These are phyloP conservation scores for Fusarium piperis DNA, from an alignment of 2,329 filamentous ascomycete genomes.

Conservation along the genomic window DNA sequence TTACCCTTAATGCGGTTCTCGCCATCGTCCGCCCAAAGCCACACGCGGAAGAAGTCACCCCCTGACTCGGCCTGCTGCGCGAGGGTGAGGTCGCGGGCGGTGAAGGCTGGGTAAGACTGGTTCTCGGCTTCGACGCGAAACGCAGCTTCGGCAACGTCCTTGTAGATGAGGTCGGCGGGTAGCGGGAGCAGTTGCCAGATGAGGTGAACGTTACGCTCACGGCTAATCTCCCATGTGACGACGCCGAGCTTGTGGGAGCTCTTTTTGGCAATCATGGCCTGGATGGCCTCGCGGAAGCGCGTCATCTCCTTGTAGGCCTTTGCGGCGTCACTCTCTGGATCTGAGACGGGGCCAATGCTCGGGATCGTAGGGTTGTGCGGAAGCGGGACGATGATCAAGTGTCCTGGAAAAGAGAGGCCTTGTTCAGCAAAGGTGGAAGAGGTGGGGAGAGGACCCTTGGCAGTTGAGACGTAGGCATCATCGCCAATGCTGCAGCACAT, in stretches of 20 bases:
- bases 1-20: conserved; percentile 66
- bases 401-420: conserved; percentile 79
- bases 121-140: conserved; percentile 93
- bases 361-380: conserved; percentile 81
- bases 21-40: conserved; percentile 75
- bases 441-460: conserved; percentile 87
- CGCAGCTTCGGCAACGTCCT: conserved; percentile 83
- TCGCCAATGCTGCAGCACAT: conserved; percentile 91
- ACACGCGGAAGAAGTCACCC: conserved; percentile 81
- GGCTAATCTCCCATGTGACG: conserved; percentile 93
- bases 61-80: conserved; percentile 58
- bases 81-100: conserved; percentile 59
- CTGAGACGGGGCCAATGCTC: conserved; percentile 66
- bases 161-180: conserved; percentile 71
- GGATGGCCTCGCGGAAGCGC: conserved; percentile 79
- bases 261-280: conserved; percentile 76
- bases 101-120: conserved; percentile 62
- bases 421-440: conserved; percentile 71
- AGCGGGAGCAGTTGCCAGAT: conserved; percentile 95
- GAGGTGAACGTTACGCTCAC: conserved; percentile 81
- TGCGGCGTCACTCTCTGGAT: conserved; percentile 62
- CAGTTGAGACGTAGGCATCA: conserved; percentile 87
- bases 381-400: conserved; percentile 91
- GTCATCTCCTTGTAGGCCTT: conserved; percentile 83
- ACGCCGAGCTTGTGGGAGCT: conserved; percentile 73